Base-by-base conservation (phyloP, 2,329 filamentous ascomycete genomes). In the Talaromyces sp. region DNA sequence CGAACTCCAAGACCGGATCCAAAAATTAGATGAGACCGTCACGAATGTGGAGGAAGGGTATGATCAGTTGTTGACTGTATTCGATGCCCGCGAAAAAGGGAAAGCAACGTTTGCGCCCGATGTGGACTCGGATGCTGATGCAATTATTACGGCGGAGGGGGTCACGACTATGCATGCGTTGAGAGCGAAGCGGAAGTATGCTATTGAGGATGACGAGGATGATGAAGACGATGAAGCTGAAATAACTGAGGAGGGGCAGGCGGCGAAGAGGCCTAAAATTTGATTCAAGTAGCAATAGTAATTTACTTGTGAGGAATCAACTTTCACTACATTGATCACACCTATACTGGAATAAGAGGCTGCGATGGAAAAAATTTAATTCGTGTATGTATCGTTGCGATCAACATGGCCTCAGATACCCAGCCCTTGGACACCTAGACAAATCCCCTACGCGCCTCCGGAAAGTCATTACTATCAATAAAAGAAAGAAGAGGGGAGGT, bases 21-120 rank as follows among this genome's bases (percentile, higher is more conserved):
- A 85, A 64, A 86, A 84, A 72, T 75, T 88, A 12, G 86, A 88
- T 67, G 80, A 82, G 39, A 85, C 83, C 5, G 77, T 86, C 9
- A 78, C 81, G 21, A 82, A 79, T 65, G 82, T 87, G 50, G 80
- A 85, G 65, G 82, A 83, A 55, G 85, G 86, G 52, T 88, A 87
- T 71, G 80, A 83, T 62, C 78, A 81, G 62, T 75, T 86, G 52
- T 71, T 88, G 16, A 82, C 73, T 28, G 72, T 68, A 7, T 77
- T 80, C 66, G 69, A 67, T 18, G 69, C 71, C 16, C 71, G 73
- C 39, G 71, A 73, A 58, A 68, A 69, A 64, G 70, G 39, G 57
- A 59, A 23, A 52, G 67, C 69, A 42, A 65, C 66, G 14, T 65
- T 65, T 33, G 67, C 60, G 12, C 69, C 69, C 14, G 66, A 44